A percentile compares a stretch with the other conserved stretches of the same genome.
phyloP scores from a whole-genome alignment of 2,329 filamentous ascomycete species.

The Aspergillus arachidicola region DNA sequence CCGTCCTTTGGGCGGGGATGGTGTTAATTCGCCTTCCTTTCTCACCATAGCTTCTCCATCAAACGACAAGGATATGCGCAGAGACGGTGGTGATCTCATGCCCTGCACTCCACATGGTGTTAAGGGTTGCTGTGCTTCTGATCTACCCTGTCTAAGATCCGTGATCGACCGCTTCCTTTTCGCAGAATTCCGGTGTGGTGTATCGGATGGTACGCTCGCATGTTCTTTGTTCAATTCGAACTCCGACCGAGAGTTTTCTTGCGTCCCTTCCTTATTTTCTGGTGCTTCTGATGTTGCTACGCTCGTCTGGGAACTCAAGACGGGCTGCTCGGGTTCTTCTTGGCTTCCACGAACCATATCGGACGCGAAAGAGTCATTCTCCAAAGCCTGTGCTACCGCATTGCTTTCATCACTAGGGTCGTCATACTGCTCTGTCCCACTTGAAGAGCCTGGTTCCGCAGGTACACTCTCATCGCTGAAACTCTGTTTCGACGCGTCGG shows the following conservation, averaged over 20 bases:
- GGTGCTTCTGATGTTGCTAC: conserved; percentile 28
- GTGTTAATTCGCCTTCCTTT: conserved; percentile 42
- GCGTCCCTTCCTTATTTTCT: conserved; percentile 27
- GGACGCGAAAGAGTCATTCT: conserved; percentile 20
- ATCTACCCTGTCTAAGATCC: conserved; percentile 26
- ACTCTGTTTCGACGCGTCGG: conserved; percentile 31
- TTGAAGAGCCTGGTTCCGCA: conserved; percentile 31
- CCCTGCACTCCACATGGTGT: conserved; percentile 24
- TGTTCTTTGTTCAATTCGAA: conserved; percentile 16
- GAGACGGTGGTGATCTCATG: conserved; percentile 38
- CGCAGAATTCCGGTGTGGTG: conserved; percentile 21
- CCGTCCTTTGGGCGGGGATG: conserved; percentile 43
- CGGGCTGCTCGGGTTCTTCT: conserved; percentile 29
- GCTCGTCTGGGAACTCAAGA: conserved; percentile 35
- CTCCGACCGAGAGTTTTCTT: conserved; percentile 24
- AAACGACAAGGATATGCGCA: conserved; percentile 45
- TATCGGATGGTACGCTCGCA: conserved; percentile 20
- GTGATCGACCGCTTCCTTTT: conserved; percentile 41
- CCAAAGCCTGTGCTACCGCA: conserved; percentile 23
- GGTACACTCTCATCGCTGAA: conserved; percentile 32
- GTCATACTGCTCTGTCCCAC: conserved; percentile 32
- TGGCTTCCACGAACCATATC: conserved; percentile 29
- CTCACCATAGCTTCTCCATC: conserved; percentile 44
- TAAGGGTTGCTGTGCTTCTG: conserved; percentile 14
- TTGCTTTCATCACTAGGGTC: conserved; percentile 22